Conservation (phyloP, 2,329 filamentous ascomycete species). For the Nigrograna mackinnonii region DNA sequence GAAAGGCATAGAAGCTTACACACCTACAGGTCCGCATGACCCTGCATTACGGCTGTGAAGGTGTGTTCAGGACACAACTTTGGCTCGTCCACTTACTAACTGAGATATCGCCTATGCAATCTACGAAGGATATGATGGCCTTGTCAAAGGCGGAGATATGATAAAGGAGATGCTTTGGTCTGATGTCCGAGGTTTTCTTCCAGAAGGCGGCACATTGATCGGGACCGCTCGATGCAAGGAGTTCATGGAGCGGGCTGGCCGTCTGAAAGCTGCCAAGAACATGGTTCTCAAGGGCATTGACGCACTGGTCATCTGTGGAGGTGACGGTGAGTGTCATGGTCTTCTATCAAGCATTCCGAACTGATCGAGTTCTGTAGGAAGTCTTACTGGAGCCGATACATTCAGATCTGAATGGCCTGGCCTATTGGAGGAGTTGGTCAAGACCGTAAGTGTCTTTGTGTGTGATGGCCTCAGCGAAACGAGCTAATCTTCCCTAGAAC, state of each 20-base stretch:
- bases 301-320: conserved; percentile 93
- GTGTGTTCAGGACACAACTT: too few species aligned
- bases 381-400: background rate
- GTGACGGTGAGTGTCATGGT: too few species aligned
- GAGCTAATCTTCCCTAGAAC: too few species aligned
- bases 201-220: conserved; percentile 92
- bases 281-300: conserved; percentile 92
- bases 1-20: too few species aligned
- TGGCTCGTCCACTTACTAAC: too few species aligned
- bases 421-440: conserved; percentile 81
- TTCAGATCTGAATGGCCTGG: conserved; percentile 90
- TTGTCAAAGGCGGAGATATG: conserved; percentile 85
- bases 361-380: too few species aligned
- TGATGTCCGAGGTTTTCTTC: conserved; percentile 91
- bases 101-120: conserved; percentile 47
- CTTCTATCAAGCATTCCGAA: too few species aligned
- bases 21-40: conserved; percentile 93
- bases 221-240: conserved; percentile 91
- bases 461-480: too few species aligned
- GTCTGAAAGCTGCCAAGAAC: conserved; percentile 87
- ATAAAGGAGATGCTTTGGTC: conserved; percentile 90
- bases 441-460: too few species aligned
- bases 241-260: conserved; percentile 86
- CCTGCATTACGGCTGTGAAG: conserved; percentile 69
- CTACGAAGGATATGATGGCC: conserved; percentile 93